Evolutionary conservation across 176 grass and related monocot species (phyloP).

Genomic region (Alopecurus myosuroides): DNA sequence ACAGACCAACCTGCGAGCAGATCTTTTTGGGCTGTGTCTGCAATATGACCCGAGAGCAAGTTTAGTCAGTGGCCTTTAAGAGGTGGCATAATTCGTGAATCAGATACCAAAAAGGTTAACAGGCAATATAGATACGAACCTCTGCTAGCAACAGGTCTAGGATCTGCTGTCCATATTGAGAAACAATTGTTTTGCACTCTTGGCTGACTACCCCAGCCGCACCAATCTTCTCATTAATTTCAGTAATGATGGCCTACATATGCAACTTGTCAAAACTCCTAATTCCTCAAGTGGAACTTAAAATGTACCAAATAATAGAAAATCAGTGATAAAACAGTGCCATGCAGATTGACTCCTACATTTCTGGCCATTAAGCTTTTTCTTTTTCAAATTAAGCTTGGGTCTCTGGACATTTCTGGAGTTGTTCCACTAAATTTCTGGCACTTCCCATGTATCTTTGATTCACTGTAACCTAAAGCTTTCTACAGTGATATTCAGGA

Average conservation of each 20-base stretch:
- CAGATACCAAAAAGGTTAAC: background rate
- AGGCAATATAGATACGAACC: constrained; percentile 33
- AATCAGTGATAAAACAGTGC: background rate
- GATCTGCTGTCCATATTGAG: constrained; percentile 90
- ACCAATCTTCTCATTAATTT: constrained; percentile 95
- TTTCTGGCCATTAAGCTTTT: background rate
- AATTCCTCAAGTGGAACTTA: background rate
- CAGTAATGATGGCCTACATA: constrained; percentile 68
- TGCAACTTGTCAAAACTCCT: constrained; percentile 1
- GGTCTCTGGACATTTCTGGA: background rate
- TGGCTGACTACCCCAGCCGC: constrained; percentile 84
- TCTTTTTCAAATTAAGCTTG: background rate
- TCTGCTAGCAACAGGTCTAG: constrained; percentile 66
- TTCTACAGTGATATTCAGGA: background rate
- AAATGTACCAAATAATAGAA: background rate
- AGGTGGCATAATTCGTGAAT: background rate
- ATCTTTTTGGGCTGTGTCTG: constrained; percentile 60
- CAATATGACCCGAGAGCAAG: constrained; percentile 19
- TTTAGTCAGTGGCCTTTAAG: background rate
- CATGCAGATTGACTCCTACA: background rate
- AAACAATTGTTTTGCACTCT: constrained; percentile 93
- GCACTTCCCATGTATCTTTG: background rate
- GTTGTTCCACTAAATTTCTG: background rate
- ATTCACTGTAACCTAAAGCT: background rate
- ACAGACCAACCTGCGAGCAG: constrained; percentile 75